Conservation (phyloP, 2,329 filamentous ascomycete species). For the Botryotinia calthae region DNA sequence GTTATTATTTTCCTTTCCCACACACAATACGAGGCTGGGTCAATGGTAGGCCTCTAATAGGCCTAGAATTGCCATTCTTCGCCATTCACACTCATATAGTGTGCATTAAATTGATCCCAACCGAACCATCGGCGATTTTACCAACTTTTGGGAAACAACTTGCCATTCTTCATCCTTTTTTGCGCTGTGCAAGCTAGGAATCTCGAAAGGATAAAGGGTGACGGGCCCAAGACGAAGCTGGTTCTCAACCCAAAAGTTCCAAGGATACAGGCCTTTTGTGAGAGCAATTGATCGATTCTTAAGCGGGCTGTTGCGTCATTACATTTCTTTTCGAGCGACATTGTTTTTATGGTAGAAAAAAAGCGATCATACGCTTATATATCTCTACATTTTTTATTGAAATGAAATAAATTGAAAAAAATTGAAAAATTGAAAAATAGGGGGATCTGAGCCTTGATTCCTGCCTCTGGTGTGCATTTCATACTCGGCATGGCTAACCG, state of each 20-base stretch:
- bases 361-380: not conserved
- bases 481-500: not conserved
- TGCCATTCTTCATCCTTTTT: not conserved
- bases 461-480: not conserved
- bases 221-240: not conserved
- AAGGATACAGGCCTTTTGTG: not conserved
- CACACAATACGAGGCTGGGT: not conserved
- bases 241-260: not conserved
- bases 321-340: not conserved
- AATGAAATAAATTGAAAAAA: too few relatives aligned
- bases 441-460: not conserved
- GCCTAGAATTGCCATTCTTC: not conserved
- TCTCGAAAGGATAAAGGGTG: too few relatives aligned
- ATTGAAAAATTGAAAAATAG: not conserved
- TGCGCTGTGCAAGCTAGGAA: not conserved
- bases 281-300: not conserved
- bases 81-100: not conserved
- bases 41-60: not conserved
- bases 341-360: not conserved
- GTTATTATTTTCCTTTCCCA: not conserved
- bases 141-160: not conserved
- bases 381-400: too few relatives aligned
- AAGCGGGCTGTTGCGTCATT: not conserved
- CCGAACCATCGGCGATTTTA: not conserved
- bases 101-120: not conserved